Conservation (phyloP, 768 basidiomycete species). For the Calocybe gangraenosa region DNA sequence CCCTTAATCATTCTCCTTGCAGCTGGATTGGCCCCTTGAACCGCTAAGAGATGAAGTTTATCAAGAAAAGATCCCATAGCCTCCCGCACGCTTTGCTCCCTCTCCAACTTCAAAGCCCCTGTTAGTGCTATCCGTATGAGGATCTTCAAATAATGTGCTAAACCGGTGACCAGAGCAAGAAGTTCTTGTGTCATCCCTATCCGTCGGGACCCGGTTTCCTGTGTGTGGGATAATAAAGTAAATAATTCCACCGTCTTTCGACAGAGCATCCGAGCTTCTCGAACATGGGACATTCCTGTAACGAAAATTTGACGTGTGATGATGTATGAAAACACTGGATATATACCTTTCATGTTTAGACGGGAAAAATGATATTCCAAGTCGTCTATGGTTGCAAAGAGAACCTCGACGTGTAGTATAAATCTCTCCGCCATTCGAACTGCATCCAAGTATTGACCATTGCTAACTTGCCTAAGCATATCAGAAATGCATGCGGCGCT, state of each 20-base stretch:
- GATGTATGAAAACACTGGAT: background rate
- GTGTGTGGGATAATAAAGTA: conserved; percentile 91
- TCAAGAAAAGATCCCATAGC: conserved; percentile 91
- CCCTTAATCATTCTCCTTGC: conserved; percentile 73
- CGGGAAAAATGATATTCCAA: conserved; percentile 83
- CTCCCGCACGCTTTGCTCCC: conserved; percentile 77
- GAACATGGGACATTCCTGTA: conserved; percentile 93
- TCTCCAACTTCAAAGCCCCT: conserved; percentile 90
- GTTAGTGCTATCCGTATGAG: conserved; percentile 97
- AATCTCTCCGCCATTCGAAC: conserved; percentile 99
- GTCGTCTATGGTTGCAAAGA: conserved; percentile 97
- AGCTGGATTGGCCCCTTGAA: conserved; percentile 77
- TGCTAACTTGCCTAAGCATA: conserved; percentile 97
- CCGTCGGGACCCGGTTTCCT: conserved; percentile 84
- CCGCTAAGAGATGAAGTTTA: conserved; percentile 87
- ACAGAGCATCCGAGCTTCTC: conserved; percentile 97
- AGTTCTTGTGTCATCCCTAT: conserved; percentile 98
- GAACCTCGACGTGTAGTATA: conserved; percentile 95
- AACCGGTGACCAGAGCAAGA: conserved; percentile 94
- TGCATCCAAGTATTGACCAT: conserved; percentile 92
- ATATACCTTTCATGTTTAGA: conserved; percentile 80
- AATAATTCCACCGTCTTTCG: conserved; percentile 99
- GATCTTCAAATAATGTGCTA: conserved; percentile 99
- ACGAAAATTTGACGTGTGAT: conserved; percentile 14
- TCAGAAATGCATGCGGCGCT: conserved; percentile 98